These are phyloP conservation scores for Opeltia flavorubescens DNA, from an alignment of 495 filamentous ascomycete genomes.

Conservation along the genomic window DNA sequence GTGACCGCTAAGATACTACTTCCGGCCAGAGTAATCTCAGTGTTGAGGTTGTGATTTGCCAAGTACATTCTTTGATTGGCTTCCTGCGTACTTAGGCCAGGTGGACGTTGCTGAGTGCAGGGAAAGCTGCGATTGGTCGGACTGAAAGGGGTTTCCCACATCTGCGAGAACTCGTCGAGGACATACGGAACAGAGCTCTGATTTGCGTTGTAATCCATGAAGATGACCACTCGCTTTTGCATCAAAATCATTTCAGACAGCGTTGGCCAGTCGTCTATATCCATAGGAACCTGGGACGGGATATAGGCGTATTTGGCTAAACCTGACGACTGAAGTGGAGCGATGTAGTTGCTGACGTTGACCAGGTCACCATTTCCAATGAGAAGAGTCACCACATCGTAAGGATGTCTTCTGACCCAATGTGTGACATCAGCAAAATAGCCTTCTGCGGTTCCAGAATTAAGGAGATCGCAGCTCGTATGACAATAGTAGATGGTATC, in stretches of 20 bases:
- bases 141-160: conserved; percentile 56
- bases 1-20: conserved; percentile 61
- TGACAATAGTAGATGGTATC: conserved; percentile 53
- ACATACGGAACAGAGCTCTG: conserved; percentile 57
- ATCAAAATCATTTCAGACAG: conserved; percentile 62
- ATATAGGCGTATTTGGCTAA: conserved; percentile 56
- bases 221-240: conserved; percentile 47
- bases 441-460: conserved; percentile 61
- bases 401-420: conserved; percentile 69
- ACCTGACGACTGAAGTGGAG: conserved; percentile 50
- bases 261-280: conserved; percentile 68
- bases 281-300: conserved; percentile 55
- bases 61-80: conserved; percentile 59
- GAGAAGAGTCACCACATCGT: conserved; percentile 83
- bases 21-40: conserved; percentile 49
- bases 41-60: conserved; percentile 86
- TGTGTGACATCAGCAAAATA: conserved; percentile 54
- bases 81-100: conserved; percentile 37
- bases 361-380: conserved; percentile 71
- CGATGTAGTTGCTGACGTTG: conserved; percentile 42
- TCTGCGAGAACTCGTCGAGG: conserved; percentile 50
- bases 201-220: conserved; percentile 77
- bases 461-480: conserved; percentile 63
- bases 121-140: conserved; percentile 45
- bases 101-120: conserved; percentile 44